Conservation (phyloP, 2,329 filamentous ascomycete genomes). For the Claviceps africana region DNA sequence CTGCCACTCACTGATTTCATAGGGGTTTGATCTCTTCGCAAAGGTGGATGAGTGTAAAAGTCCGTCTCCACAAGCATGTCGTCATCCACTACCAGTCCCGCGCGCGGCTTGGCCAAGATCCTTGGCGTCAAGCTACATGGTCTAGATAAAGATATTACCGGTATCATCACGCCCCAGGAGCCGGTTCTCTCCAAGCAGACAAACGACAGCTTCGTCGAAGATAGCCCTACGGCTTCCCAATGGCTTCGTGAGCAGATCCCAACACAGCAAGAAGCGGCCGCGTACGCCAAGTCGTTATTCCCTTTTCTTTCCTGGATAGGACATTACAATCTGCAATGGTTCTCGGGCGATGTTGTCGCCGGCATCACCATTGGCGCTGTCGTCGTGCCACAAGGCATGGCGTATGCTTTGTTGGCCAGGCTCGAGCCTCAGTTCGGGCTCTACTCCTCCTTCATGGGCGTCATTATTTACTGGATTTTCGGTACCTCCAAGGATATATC, state of each 20-base stretch:
- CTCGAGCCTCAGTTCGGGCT: constrained; percentile 74
- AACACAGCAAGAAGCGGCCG: constrained; percentile 31
- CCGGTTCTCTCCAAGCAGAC: constrained; percentile 63
- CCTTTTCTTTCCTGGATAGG: constrained; percentile 83
- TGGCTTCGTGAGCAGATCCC: constrained; percentile 57
- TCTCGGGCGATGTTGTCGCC: constrained; percentile 77
- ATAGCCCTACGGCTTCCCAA: constrained; percentile 60
- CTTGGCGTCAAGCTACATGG: constrained; percentile 70
- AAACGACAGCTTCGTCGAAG: constrained; percentile 68
- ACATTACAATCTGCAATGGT: constrained; percentile 81
- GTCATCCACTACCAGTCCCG: constrained; percentile 39
- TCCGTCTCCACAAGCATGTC: constrained; percentile 18
- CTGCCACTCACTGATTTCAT: not conserved
- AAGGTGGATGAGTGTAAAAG: not conserved
- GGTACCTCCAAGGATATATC: constrained; percentile 98
- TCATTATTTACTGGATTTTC: constrained; percentile 92
- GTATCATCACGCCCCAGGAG: constrained; percentile 61
- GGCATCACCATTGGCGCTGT: constrained; percentile 46
- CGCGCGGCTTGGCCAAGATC: constrained; percentile 61
- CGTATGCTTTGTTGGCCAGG: constrained; percentile 73
- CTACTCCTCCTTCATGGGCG: constrained; percentile 83
- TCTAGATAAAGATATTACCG: constrained; percentile 27
- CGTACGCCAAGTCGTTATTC: constrained; percentile 62
- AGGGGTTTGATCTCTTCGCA: not conserved
- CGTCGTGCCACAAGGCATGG: constrained; percentile 94